phyloP scores from a whole-genome alignment of 1,284 basidiomycete genomes.

The Kwoniella shivajii region DNA sequence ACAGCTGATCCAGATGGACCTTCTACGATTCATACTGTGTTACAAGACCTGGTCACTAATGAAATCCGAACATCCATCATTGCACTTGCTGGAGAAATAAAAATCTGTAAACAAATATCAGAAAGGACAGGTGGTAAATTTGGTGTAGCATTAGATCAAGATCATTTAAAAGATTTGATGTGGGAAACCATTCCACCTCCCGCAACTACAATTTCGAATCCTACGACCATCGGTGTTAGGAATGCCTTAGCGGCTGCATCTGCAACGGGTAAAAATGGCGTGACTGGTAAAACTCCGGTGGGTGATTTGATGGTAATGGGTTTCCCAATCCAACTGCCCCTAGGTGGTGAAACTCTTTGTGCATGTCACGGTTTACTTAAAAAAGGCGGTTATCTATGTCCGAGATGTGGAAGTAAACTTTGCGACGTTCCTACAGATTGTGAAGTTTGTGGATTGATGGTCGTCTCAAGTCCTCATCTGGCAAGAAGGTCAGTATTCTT shows the following conservation, averaged over 20 bases:
- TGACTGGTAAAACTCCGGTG: slow-evolving; percentile 58
- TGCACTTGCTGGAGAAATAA: slow-evolving; percentile 93
- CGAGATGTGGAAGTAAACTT: slow-evolving; percentile 85
- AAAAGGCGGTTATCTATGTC: slow-evolving; percentile 90
- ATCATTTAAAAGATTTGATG: slow-evolving; percentile 90
- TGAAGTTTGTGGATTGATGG: slow-evolving; percentile 94
- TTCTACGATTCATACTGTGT: slow-evolving; percentile 77
- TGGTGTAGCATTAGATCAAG: slow-evolving; percentile 94
- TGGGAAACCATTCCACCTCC: slow-evolving; percentile 96
- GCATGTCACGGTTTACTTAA: slow-evolving; percentile 90
- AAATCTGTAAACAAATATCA: slow-evolving; percentile 88
- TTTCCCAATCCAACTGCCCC: slow-evolving; percentile 88
- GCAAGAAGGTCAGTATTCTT: slow-evolving; percentile 82
- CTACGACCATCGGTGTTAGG: slow-evolving; percentile 38
- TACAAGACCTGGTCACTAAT: slow-evolving; percentile 75
- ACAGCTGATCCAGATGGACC: slow-evolving; percentile 92
- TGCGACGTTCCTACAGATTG: slow-evolving; percentile 99
- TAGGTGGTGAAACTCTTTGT: slow-evolving; percentile 80
- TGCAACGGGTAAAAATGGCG: slow-evolving; percentile 32
- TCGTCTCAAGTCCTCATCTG: slow-evolving; percentile 95
- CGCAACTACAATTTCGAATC: slow-evolving; percentile 63
- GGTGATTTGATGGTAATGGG: slow-evolving; percentile 99
- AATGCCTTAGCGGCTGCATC: slow-evolving; percentile 58
- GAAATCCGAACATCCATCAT: slow-evolving; percentile 91
- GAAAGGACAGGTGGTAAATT: slow-evolving; percentile 88